These are phyloP conservation scores for Penicillium sp. DNA, from an alignment of 2,329 filamentous ascomycete genomes.

Conservation along the genomic window DNA sequence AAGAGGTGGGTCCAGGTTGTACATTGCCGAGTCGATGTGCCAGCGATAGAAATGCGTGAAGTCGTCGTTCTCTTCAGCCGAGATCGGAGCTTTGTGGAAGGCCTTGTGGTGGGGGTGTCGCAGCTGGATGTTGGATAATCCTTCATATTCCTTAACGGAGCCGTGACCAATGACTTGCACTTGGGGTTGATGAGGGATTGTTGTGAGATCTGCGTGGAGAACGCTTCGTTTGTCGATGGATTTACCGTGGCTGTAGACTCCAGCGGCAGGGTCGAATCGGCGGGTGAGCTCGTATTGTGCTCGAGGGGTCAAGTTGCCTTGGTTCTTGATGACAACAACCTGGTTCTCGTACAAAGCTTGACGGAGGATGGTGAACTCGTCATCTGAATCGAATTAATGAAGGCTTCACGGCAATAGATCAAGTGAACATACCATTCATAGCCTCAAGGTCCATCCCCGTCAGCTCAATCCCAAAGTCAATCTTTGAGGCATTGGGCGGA, in stretches of 20 bases:
- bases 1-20: constrained; percentile 72
- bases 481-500: constrained; percentile 30
- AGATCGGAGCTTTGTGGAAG: constrained; percentile 69
- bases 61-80: constrained; percentile 59
- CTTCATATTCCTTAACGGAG: constrained; percentile 68
- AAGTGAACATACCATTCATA: constrained; percentile 55
- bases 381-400: constrained; percentile 46
- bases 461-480: constrained; percentile 64
- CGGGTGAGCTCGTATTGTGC: constrained; percentile 74
- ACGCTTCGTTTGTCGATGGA: constrained; percentile 68
- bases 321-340: constrained; percentile 70
- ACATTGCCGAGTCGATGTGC: constrained; percentile 79
- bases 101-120: constrained; percentile 76
- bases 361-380: constrained; percentile 64
- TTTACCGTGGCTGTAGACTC: constrained; percentile 75
- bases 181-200: constrained; percentile 76
- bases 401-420: background rate
- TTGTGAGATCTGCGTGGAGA: constrained; percentile 77
- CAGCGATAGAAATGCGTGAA: constrained; percentile 69
- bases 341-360: constrained; percentile 68
- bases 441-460: constrained; percentile 62
- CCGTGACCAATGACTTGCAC: constrained; percentile 81
- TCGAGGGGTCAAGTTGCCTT: constrained; percentile 63
- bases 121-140: constrained; percentile 66
- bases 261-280: constrained; percentile 67